A percentile compares a stretch with the other conserved stretches of the same genome.
Evolutionary conservation across 176 grass and related monocot species (phyloP).

Genomic region (Triticum urartu): DNA sequence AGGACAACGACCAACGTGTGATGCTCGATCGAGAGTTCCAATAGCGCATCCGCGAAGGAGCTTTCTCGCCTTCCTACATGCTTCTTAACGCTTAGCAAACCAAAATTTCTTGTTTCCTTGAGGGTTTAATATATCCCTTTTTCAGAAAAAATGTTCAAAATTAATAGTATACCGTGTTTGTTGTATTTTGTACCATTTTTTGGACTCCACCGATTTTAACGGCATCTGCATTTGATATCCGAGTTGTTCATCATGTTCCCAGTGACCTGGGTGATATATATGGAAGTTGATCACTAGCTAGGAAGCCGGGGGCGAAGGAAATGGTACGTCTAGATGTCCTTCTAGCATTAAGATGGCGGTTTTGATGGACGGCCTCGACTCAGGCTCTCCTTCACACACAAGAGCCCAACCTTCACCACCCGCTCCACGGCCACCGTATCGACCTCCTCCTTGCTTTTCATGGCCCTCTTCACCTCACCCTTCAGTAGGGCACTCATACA

Average conservation of each 20-base stretch:
- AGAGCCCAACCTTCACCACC: not conserved
- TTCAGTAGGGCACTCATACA: not conserved
- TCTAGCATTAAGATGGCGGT: not conserved
- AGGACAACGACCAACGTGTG: too few species aligned
- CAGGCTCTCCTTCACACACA: not conserved
- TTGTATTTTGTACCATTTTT: not conserved
- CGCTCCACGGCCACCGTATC: not conserved
- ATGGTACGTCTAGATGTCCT: not conserved
- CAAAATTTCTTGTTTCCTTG: too few species aligned
- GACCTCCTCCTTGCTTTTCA: not conserved
- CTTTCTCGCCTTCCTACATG: too few species aligned
- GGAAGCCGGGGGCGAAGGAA: not conserved
- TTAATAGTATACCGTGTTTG: not conserved
- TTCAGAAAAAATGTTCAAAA: too few species aligned
- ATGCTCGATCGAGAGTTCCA: too few species aligned
- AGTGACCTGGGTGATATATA: too few species aligned
- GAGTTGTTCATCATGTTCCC: too few species aligned
- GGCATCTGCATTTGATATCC: too few species aligned
- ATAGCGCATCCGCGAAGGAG: too few species aligned
- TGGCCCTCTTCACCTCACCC: not conserved
- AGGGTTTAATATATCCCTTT: too few species aligned
- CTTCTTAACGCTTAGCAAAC: too few species aligned
- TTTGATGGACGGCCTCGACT: not conserved
- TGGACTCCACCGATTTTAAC: not conserved
- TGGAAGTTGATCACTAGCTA: not conserved